Conservation (phyloP, 371 early-diverging fungal species). For the Syncephalastrum contaminatum region DNA sequence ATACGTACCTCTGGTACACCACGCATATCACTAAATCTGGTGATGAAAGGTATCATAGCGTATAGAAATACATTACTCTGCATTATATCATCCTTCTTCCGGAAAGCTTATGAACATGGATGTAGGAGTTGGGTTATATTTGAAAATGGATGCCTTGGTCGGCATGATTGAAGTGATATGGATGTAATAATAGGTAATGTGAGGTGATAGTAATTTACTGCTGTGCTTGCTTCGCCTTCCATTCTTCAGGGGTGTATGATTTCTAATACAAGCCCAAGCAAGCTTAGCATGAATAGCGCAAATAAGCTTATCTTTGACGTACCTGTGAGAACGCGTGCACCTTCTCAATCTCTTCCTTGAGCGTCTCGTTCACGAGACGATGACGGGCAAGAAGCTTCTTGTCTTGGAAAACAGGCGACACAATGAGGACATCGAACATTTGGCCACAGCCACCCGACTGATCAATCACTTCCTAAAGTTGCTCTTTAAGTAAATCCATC, state of each 20-base stretch:
- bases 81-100: no score
- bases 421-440: slow-evolving; percentile 76
- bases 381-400: slow-evolving; percentile 72
- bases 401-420: slow-evolving; percentile 70
- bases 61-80: no score
- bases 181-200: no score
- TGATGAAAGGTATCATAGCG: no score
- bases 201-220: slow-evolving; percentile 1
- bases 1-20: slow-evolving; percentile 59
- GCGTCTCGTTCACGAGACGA: slow-evolving; percentile 75
- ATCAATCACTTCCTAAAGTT: slow-evolving; percentile 34
- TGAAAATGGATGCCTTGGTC: no score
- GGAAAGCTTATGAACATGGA: no score
- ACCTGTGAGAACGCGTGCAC: slow-evolving; percentile 88
- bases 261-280: slow-evolving; percentile 42
- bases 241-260: slow-evolving; percentile 74
- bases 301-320: slow-evolving; percentile 7
- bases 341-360: slow-evolving; percentile 73
- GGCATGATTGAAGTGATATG: no score
- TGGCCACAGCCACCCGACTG: slow-evolving; percentile 78
- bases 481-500: background rate
- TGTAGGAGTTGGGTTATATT: no score
- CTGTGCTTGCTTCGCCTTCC: slow-evolving; percentile 43
- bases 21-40: slow-evolving; percentile 9
- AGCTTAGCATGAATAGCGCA: background rate